Evolutionary conservation across 2,329 filamentous ascomycete species (phyloP).

Genomic region (Davidsoniella eucalypti): DNA sequence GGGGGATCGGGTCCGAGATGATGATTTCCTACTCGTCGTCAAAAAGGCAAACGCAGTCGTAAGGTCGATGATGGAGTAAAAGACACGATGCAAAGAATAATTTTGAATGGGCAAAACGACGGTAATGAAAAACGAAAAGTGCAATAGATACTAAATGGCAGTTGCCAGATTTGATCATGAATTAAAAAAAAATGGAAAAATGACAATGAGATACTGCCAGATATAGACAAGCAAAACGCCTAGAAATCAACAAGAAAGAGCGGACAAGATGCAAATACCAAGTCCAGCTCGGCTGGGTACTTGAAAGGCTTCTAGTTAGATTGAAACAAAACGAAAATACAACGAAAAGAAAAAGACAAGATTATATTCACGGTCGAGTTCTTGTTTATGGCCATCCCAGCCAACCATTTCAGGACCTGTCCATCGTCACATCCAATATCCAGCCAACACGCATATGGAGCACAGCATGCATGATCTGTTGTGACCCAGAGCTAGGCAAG

Average conservation of each 20-base stretch:
- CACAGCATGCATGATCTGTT: too few relatives aligned
- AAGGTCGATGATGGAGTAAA: background rate
- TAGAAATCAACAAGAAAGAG: constrained; percentile 1
- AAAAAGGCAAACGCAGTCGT: too few relatives aligned
- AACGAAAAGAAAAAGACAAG: background rate
- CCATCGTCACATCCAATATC: too few relatives aligned
- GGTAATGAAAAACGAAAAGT: background rate
- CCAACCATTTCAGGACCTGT: too few relatives aligned
- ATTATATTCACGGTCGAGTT: background rate
- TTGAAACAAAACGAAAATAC: background rate
- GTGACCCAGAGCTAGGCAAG: too few relatives aligned
- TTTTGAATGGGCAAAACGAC: background rate
- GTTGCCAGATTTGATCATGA: too few relatives aligned
- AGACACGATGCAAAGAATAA: background rate
- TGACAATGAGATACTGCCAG: background rate
- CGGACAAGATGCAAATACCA: background rate
- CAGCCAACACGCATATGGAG: too few relatives aligned
- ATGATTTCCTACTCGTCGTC: too few relatives aligned
- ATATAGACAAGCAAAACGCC: background rate
- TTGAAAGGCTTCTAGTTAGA: background rate
- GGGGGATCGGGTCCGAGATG: too few relatives aligned
- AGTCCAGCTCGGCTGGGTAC: constrained; percentile 1
- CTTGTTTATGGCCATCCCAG: too few relatives aligned
- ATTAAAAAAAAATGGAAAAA: background rate
- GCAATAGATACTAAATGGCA: background rate